Base-by-base conservation (phyloP, 2,329 filamentous ascomycete genomes). In the Penicillium crustosum region DNA sequence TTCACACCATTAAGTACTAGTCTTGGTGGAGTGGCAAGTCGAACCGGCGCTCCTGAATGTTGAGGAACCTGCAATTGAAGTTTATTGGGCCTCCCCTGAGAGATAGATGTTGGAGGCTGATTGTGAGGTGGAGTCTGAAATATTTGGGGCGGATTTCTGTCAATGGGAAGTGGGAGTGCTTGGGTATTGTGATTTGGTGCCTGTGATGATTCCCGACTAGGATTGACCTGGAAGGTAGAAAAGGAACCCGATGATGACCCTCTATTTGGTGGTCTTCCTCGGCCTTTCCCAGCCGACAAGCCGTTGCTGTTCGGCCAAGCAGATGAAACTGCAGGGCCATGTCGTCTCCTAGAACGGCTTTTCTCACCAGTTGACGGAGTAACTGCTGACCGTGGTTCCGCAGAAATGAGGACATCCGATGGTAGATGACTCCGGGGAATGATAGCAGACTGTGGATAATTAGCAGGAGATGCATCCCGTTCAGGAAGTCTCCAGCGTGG, bases 251-350 rank as follows among this genome's bases (percentile, higher is more conserved):
- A 81, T 0, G 82, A 81, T n/a, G 81, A 83, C 27, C 86, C 83
- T 66, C 88, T 90, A 55, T 87, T 89, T 0, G 91, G 90, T 42
- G 93, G 93, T 58, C 93, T 82, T 7, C 93, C 92, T 63, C 92
- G 82, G 15, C 89, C 81, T 72, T 93, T 95, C 2, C 88, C 87
- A 5, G 82, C 84, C 1, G 84, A 78, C 13, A 86, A 80, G 39
- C 82, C 79, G 17, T 84, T 84, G 58, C 83, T 85, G 61, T 86
- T 86, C 55, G 89, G 86, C 93, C 93, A 97, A 0, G 93, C 93
- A 10, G 92, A 96, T 0, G 92, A 96, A 0, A 96, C 91, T 7
- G 90, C 91, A 0, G 91, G 89, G 0, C 92, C 92, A 71, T 95
- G 89, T 4, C 90, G 84, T 55, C 88, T 81, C 54, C 70, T 71